Percentiles rank a stretch among this genome's conserved stretches.
Evolutionary conservation across 768 basidiomycete species (phyloP).

Genomic region (Russula ochroleuca): DNA sequence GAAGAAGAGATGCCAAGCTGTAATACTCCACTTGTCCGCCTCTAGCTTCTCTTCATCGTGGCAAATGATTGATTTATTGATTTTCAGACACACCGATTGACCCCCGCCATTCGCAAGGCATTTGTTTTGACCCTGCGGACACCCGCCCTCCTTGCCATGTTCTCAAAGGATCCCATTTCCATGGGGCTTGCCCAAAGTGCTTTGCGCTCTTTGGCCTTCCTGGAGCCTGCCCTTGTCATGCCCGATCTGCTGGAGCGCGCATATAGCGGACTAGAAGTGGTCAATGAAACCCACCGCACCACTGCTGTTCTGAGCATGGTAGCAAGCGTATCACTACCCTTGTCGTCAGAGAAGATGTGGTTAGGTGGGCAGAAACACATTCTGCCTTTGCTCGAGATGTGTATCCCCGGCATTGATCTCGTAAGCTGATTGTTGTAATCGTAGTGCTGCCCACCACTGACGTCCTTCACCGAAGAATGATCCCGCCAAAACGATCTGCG

Average conservation of each 20-base stretch:
- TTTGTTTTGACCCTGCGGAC: constrained; percentile 82
- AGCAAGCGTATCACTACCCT: constrained; percentile 66
- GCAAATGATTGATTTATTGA: not conserved
- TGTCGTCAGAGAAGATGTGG: constrained; percentile 76
- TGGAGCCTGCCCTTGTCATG: constrained; percentile 84
- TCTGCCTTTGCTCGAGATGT: constrained; percentile 80
- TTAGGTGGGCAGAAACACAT: constrained; percentile 85
- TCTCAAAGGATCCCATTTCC: constrained; percentile 77
- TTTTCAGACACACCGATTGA: constrained; percentile 66
- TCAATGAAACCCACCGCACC: constrained; percentile 94
- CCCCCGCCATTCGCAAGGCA: constrained; percentile 69
- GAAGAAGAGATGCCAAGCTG: constrained; percentile 76
- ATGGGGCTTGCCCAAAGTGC: constrained; percentile 78
- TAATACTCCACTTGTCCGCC: constrained; percentile 67
- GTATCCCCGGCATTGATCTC: constrained; percentile 88
- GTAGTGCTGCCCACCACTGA: not conserved
- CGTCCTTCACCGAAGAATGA: constrained; percentile 53
- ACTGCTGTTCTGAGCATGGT: constrained; percentile 87
- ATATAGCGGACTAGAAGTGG: constrained; percentile 84
- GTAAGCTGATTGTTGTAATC: constrained; percentile 39
- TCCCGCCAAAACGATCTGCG: constrained; percentile 72
- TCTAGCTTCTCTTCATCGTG: constrained; percentile 4
- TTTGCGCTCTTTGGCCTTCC: constrained; percentile 68
- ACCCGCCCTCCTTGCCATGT: constrained; percentile 87
- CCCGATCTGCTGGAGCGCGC: constrained; percentile 88